Evolutionary conservation across 2,329 filamentous ascomycete genomes (phyloP).

Genomic region (Amylocarpus encephaloides): DNA sequence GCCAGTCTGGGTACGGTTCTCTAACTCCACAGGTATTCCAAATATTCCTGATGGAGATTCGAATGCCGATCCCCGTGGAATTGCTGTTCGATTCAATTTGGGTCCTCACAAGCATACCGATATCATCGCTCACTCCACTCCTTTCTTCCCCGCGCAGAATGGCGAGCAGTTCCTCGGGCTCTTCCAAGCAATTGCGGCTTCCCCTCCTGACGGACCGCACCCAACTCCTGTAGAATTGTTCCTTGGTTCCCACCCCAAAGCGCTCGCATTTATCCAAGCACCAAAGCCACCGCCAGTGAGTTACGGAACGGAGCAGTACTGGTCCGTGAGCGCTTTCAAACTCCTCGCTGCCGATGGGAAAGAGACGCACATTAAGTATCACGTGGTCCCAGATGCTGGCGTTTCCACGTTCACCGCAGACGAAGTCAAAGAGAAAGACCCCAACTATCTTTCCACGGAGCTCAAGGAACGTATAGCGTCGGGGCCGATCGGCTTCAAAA

Average conservation of each 20-base stretch:
- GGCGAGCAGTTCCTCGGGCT: slow-evolving; percentile 47
- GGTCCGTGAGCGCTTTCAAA: slow-evolving; percentile 43
- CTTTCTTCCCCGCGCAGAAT: slow-evolving; percentile 45
- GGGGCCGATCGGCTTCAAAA: slow-evolving; percentile 38
- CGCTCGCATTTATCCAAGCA: slow-evolving; percentile 41
- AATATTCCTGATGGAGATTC: slow-evolving; percentile 42
- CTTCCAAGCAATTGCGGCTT: slow-evolving; percentile 36
- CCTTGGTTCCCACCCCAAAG: slow-evolving; percentile 40
- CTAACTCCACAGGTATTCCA: slow-evolving; percentile 45
- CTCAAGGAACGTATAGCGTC: slow-evolving; percentile 34
- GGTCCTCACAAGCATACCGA: slow-evolving; percentile 46
- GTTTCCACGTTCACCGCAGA: slow-evolving; percentile 35
- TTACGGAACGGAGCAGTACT: slow-evolving; percentile 44
- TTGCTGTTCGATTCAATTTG: slow-evolving; percentile 44
- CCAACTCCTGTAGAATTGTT: slow-evolving; percentile 34
- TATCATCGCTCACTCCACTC: slow-evolving; percentile 46
- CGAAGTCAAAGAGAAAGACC: slow-evolving; percentile 33
- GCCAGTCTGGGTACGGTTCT: slow-evolving; percentile 42
- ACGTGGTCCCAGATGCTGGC: slow-evolving; percentile 41
- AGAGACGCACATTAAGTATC: slow-evolving; percentile 42
- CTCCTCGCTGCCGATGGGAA: slow-evolving; percentile 37
- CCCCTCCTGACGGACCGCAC: slow-evolving; percentile 23
- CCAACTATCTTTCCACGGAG: slow-evolving; percentile 45
- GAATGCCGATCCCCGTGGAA: slow-evolving; percentile 42
- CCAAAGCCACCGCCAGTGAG: slow-evolving; percentile 45